Evolutionary conservation across 805 yeast species (phyloP).

Genomic region (Suhomyces vadensis): DNA sequence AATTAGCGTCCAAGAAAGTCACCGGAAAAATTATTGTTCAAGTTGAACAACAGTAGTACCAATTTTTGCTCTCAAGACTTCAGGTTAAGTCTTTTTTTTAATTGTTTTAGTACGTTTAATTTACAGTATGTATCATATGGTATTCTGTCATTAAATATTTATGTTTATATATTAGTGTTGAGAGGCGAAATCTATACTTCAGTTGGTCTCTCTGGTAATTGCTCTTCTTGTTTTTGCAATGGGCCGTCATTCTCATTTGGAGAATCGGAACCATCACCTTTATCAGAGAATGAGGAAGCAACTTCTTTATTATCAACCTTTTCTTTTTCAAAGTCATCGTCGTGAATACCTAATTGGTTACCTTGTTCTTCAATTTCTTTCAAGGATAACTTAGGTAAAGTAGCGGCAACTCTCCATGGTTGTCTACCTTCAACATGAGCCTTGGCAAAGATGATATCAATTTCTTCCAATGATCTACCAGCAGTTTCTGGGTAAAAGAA

Average conservation of each 20-base stretch:
- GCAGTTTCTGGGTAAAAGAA: constrained; percentile 48
- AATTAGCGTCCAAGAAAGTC: constrained; percentile 47
- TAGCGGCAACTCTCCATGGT: constrained; percentile 64
- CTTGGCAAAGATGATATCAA: constrained; percentile 62
- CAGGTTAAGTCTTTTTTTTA: no score
- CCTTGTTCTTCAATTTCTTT: constrained; percentile 64
- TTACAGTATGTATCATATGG: no score
- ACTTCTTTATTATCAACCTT: constrained; percentile 35
- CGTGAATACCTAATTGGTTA: constrained; percentile 54
- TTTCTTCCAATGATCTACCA: constrained; percentile 47
- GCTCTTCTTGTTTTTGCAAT: constrained; percentile 2
- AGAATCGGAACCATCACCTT: constrained; percentile 5
- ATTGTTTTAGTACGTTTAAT: background rate
- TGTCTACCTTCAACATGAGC: constrained; percentile 56
- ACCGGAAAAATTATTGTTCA: constrained; percentile 68
- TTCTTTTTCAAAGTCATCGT: constrained; percentile 42
- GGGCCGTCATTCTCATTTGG: constrained; percentile 9
- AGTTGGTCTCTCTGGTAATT: constrained; percentile 6
- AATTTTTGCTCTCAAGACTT: background rate
- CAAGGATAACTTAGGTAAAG: constrained; percentile 58
- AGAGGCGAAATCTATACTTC: constrained; percentile 1
- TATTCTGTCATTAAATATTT: no score
- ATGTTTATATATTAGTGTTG: background rate
- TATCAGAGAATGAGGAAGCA: constrained; percentile 20
- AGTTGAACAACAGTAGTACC: constrained; percentile 13